A percentile compares a stretch with the other conserved stretches of the same genome.
Conservation (phyloP, 2,329 filamentous ascomycete species). For the Sarocladium brachiariae region DNA sequence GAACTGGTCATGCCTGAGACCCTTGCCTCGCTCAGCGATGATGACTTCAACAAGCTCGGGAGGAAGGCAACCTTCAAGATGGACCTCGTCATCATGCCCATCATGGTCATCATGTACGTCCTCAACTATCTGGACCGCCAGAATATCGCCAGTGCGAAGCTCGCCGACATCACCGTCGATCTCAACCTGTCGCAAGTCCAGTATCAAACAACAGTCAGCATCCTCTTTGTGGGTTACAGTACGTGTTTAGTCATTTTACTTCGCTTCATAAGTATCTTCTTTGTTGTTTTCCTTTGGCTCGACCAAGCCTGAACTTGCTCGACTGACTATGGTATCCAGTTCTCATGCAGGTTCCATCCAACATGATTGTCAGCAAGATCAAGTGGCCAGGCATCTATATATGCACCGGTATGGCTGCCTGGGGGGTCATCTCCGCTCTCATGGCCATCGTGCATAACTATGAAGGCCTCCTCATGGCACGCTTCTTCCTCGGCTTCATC, state of each 20-base stretch:
- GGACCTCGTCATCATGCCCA: constrained; percentile 23
- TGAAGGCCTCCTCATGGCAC: constrained; percentile 19
- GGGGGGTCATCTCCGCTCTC: constrained; percentile 13
- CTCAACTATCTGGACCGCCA: constrained; percentile 19
- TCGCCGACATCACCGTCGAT: constrained; percentile 25
- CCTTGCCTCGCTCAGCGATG: constrained; percentile 15
- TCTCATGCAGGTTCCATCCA: constrained; percentile 3
- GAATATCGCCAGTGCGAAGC: constrained; percentile 14
- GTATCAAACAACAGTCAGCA: constrained; percentile 29
- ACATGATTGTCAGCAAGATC: constrained; percentile 14
- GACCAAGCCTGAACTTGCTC: too few relatives aligned
- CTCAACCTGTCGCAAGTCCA: constrained; percentile 28
- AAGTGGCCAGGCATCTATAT: constrained; percentile 15
- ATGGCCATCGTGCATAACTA: constrained; percentile 32
- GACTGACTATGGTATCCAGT: not conserved
- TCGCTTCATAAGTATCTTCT: too few relatives aligned
- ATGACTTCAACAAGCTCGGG: constrained; percentile 15
- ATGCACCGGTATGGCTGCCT: constrained; percentile 13
- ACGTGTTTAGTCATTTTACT: too few relatives aligned
- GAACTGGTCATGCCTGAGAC: constrained; percentile 14
- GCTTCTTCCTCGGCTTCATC: constrained; percentile 14
- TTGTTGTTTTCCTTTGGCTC: too few relatives aligned
- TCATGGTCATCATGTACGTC: constrained; percentile 29
- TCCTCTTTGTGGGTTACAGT: constrained; percentile 24
- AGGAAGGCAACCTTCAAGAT: constrained; percentile 20